Evolutionary conservation across 352 stramenopile species (phyloP), one percentile per base, ranked within the genome.

Genomic region (Globisporangium rhizosaccharum): DNA sequence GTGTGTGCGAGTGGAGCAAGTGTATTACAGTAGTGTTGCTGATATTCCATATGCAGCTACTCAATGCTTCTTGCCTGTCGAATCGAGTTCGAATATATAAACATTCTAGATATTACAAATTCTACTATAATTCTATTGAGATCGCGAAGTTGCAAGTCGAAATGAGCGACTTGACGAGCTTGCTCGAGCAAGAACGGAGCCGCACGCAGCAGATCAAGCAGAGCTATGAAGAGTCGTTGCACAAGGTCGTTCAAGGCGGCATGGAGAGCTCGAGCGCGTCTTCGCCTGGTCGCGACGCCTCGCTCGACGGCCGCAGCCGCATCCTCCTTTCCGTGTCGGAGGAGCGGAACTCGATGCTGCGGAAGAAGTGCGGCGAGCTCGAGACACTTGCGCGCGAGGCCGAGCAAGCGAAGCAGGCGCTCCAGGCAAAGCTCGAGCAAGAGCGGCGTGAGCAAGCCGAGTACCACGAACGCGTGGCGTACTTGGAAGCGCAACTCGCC

Each of bases 141-240:
- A 63, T 93, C 51, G 75, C 78, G 10, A 92, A 88, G 52, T 71
- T 87, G 39, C 72, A 90, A 57, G 77, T 93, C 18, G 78, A 89
- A 55, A 77, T 91, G 58, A 70, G 51, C 11, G 83, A 94, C 25
- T 71, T 93, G 53, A 56, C 65, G 28, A 72, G 60, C 41, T 61
- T 75, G 47, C 66, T 94, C 18, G 79, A 92, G 54, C 77, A 89
- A 62, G 76, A 92, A 56, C 78, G 83, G 52, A 74, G 82, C 36
- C 77, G 86, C 58, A 79, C 79, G n/a, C 70, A 83, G 57, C 82
- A 89, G 62, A 82, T 92, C 49, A 92, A 91, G 58, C 70, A 82
- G 44, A 91, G 72, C 42, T 94, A 93, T 56, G 84, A 94, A 59
- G 83, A 94, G 51, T 89, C 85, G 15, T 54, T 94, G 26, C 81